These are phyloP conservation scores for Triticum turgidum DNA, from an alignment of 176 grass and related monocot species.

Conservation along the genomic window DNA sequence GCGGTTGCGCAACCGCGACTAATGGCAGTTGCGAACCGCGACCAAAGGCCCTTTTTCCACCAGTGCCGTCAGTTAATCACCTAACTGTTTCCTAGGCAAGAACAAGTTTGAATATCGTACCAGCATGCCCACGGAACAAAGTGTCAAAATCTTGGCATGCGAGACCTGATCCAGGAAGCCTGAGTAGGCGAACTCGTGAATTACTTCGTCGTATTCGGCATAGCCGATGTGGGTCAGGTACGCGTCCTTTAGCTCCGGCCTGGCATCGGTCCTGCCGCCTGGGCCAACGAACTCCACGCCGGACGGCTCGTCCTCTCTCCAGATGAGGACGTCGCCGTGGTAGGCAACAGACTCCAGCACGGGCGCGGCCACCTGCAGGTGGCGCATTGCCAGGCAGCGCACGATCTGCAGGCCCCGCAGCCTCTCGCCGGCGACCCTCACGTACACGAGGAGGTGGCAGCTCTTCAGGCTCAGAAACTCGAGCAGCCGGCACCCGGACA, in stretches of 20 bases:
- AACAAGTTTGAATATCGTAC: background rate
- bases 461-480: constrained; percentile 50
- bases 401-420: constrained; percentile 42
- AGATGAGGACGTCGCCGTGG: constrained; percentile 4
- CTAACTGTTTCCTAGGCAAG: background rate
- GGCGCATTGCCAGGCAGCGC: constrained; percentile 1
- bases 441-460: constrained; percentile 4
- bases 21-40: no score
- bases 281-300: background rate
- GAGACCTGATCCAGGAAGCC: constrained; percentile 16
- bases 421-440: constrained; percentile 31
- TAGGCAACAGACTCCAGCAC: constrained; percentile 45
- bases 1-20: no score
- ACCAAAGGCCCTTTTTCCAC: no score
- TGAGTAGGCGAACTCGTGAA: constrained; percentile 2
- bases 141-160: constrained; percentile 38
- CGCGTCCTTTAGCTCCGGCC: constrained; percentile 37
- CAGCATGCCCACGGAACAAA: constrained; percentile 38
- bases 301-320: background rate
- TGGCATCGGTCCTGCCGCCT: background rate
- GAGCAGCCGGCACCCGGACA: constrained; percentile 29
- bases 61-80: background rate
- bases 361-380: constrained; percentile 25
- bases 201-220: background rate
- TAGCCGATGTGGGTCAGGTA: constrained; percentile 31